A percentile compares a stretch with the other conserved stretches of the same genome.
phyloP scores from a whole-genome alignment of 164 flowering plant species.

The Stephania cephalantha region DNA sequence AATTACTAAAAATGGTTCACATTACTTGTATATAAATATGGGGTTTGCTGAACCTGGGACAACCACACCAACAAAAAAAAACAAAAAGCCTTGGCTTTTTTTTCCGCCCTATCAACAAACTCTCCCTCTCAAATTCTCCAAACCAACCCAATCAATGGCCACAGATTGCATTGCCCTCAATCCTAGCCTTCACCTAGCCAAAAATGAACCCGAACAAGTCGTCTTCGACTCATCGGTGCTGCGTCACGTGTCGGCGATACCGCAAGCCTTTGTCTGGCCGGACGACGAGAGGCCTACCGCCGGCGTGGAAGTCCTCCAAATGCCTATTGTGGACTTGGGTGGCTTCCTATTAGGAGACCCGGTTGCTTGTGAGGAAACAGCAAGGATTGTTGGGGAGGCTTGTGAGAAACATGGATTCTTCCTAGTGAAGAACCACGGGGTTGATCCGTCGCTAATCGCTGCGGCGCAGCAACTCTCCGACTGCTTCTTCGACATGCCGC shows the following conservation, averaged over 20 bases:
- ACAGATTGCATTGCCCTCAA: not conserved
- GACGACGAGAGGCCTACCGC: constrained; percentile 51
- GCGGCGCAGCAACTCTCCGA: constrained; percentile 55
- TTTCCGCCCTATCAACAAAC: constrained; percentile 28
- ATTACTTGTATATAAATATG: not conserved
- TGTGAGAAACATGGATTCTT: constrained; percentile 74
- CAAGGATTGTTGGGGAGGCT: constrained; percentile 42
- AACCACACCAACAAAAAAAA: not conserved
- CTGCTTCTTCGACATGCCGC: constrained; percentile 50
- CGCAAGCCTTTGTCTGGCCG: constrained; percentile 73
- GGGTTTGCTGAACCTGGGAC: not conserved
- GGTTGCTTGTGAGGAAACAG: constrained; percentile 25
- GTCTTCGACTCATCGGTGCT: constrained; percentile 56
- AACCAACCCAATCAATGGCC: constrained; percentile 15
- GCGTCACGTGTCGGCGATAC: constrained; percentile 36
- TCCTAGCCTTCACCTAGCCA: not conserved
- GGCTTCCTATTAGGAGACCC: constrained; percentile 49
- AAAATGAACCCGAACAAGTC: constrained; percentile 8
- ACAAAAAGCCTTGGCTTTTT: too few species aligned
- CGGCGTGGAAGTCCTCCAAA: constrained; percentile 32
- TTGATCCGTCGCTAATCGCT: constrained; percentile 31
- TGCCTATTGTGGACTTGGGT: constrained; percentile 53
- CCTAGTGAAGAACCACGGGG: constrained; percentile 65
- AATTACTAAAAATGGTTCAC: not conserved
- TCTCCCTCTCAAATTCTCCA: constrained; percentile 24